Evolutionary conservation across 2,329 filamentous ascomycete genomes (phyloP), one percentile per base, ranked within the genome.

Genomic region (Byssochlamys sp.): DNA sequence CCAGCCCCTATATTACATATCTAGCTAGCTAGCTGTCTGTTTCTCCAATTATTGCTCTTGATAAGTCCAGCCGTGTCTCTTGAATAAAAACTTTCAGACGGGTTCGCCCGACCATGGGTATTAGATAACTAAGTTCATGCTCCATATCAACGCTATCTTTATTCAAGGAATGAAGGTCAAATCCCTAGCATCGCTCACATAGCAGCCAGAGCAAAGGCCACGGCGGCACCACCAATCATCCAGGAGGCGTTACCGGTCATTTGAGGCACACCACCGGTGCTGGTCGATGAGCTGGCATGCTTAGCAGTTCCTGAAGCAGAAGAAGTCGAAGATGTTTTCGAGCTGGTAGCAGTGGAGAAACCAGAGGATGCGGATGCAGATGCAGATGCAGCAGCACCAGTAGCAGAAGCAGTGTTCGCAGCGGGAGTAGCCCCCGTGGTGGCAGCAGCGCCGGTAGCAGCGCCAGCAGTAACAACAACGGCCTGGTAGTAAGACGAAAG

Each of bases 221-320:
- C 54, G 50, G 56, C 60, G 52, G 56, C 60, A 45, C 58, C 60
- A 5, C 60, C 60, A 27, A 61, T 29, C 49, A 53, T 56, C 55
- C 55, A 61, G 10, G 56, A 55, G 10, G 58, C 54, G 27, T 56
- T 55, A 12, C 56, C 60, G 19, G 58, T 61, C 14, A 60, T 33
- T 54, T 56, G 56, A 11, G 58, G 56, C 29, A 58, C 59, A 50
- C 58, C 59, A 11, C 54, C 55, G n/a, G 54, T 56, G 28, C 54
- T 57, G 24, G 14, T 28, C 2, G 58, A 55, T 10, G 55, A 53
- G 48, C 28, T 48, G 9, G 52, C 35, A 27, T 10, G 6, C 4
- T 9, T 4, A 28, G 54, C 33, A 25, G 57, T 31, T 33, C 51
- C 52, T 4, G 59, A 59, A 26, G 45, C 51, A 19, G 57, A 45